These are phyloP conservation scores for Pseudozyma thailandica DNA, from an alignment of 1,284 basidiomycete species.

Conservation along the genomic window DNA sequence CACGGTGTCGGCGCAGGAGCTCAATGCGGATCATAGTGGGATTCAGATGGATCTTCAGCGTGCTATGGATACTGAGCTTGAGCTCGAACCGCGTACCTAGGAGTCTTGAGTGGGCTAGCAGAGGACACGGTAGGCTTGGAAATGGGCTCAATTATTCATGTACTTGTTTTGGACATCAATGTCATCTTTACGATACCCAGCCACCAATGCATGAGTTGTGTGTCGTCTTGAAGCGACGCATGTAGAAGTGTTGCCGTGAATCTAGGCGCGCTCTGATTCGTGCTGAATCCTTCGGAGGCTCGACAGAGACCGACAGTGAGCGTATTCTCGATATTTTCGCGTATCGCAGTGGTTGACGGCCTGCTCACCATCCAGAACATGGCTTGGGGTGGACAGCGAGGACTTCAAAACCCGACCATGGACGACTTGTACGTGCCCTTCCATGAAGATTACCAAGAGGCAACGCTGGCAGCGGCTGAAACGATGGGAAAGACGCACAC, in stretches of 20 bases:
- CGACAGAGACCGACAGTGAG: no score
- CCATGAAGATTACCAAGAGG: slow-evolving; percentile 21
- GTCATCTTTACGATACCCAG: slow-evolving; percentile 3
- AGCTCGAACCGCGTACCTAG: slow-evolving; percentile 30
- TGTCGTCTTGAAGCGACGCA: no score
- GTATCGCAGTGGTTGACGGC: slow-evolving; percentile 55
- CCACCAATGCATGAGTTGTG: no score
- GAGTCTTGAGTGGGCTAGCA: no score
- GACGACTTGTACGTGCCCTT: slow-evolving; percentile 44
- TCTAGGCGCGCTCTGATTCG: no score
- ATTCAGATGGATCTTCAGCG: slow-evolving; percentile 41
- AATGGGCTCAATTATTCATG: not conserved
- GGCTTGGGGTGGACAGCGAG: slow-evolving; percentile 63
- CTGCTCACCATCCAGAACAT: slow-evolving; percentile 63
- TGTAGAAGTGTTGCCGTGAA: no score
- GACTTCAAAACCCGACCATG: slow-evolving; percentile 56
- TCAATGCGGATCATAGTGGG: slow-evolving; percentile 46
- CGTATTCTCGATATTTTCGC: slow-evolving; percentile 58
- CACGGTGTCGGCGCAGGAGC: slow-evolving; percentile 37
- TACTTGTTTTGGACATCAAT: not conserved
- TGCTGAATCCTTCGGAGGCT: no score
- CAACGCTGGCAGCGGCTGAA: slow-evolving; percentile 25
- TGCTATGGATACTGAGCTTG: slow-evolving; percentile 45
- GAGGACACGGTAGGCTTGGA: no score
- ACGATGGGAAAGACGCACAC: slow-evolving; percentile 42